These are phyloP conservation scores for Fusarium keratoplasticum DNA, from an alignment of 2,329 filamentous ascomycete genomes.

Conservation along the genomic window DNA sequence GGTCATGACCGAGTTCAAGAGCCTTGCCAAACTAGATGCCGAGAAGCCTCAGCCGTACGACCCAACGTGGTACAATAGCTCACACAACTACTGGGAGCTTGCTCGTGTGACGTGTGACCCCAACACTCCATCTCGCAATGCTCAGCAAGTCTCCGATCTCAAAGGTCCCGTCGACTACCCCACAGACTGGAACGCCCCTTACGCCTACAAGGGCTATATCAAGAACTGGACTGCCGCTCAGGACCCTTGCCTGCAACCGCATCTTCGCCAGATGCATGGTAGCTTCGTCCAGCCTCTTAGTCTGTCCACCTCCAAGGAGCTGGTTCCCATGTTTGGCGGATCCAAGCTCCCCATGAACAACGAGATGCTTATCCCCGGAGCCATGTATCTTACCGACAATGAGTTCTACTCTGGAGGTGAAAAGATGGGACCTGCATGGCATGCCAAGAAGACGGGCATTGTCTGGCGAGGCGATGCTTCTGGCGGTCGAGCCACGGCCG, in stretches of 20 bases:
- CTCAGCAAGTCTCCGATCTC: slow-evolving; percentile 47
- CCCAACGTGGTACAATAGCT: slow-evolving; percentile 59
- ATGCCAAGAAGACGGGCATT: slow-evolving; percentile 64
- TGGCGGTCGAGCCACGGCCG: slow-evolving; percentile 63
- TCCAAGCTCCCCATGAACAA: slow-evolving; percentile 73
- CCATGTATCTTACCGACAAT: slow-evolving; percentile 72
- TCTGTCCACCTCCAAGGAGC: slow-evolving; percentile 62
- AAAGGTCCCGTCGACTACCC: slow-evolving; percentile 50
- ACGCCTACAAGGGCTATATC: slow-evolving; percentile 61
- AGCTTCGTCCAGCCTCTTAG: slow-evolving; percentile 67
- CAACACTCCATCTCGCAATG: slow-evolving; percentile 59
- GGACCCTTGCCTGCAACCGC: slow-evolving; percentile 70
- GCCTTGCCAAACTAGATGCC: slow-evolving; percentile 52
- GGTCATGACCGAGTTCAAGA: slow-evolving; percentile 58
- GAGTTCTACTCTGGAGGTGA: slow-evolving; percentile 68
- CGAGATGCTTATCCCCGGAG: slow-evolving; percentile 73
- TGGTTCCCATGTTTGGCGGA: slow-evolving; percentile 71
- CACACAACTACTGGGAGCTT: slow-evolving; percentile 69
- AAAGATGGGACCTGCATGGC: slow-evolving; percentile 67
- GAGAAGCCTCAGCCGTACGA: slow-evolving; percentile 53
- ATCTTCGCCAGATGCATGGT: slow-evolving; percentile 63
- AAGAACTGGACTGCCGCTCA: slow-evolving; percentile 68
- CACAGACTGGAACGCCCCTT: slow-evolving; percentile 49
- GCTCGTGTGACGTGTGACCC: slow-evolving; percentile 68
- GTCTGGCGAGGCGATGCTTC: slow-evolving; percentile 76